Percentiles rank a stretch among this genome's conserved stretches.
Evolutionary conservation across 192 early-diverging fungal species (phyloP).

Genomic region (Backusella westeae): DNA sequence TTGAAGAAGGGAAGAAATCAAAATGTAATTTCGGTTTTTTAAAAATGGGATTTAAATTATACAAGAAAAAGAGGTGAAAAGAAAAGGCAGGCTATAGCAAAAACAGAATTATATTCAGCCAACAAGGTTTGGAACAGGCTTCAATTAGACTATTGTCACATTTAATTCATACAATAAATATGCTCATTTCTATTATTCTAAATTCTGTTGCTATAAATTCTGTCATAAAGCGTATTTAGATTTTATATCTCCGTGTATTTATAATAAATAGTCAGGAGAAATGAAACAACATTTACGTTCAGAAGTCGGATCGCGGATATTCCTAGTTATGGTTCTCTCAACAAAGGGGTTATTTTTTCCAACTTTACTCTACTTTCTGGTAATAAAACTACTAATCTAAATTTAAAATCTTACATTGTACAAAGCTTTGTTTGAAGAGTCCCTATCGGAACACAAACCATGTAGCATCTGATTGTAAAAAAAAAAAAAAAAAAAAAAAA

Average conservation of each 20-base stretch:
- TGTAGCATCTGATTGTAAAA: neutral
- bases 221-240: neutral
- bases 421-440: neutral
- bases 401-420: neutral
- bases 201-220: neutral
- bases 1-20: neutral
- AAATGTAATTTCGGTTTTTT: conserved; percentile 3
- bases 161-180: neutral
- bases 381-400: neutral
- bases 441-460: conserved; percentile 1
- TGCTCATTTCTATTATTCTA: neutral
- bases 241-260: neutral
- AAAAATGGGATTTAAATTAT: neutral
- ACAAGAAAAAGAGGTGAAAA: neutral
- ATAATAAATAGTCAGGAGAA: neutral
- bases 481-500: neutral
- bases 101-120: neutral
- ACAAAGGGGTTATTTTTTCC: neutral
- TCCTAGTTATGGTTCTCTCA: neutral
- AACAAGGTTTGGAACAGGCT: neutral
- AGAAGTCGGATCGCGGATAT: neutral
- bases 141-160: neutral
- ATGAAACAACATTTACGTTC: neutral
- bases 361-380: neutral
- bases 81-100: neutral